Percentiles rank a stretch among this genome's conserved stretches.
These are phyloP conservation scores for Leccinellum luteum DNA, from an alignment of 768 basidiomycete species.

Conservation along the genomic window DNA sequence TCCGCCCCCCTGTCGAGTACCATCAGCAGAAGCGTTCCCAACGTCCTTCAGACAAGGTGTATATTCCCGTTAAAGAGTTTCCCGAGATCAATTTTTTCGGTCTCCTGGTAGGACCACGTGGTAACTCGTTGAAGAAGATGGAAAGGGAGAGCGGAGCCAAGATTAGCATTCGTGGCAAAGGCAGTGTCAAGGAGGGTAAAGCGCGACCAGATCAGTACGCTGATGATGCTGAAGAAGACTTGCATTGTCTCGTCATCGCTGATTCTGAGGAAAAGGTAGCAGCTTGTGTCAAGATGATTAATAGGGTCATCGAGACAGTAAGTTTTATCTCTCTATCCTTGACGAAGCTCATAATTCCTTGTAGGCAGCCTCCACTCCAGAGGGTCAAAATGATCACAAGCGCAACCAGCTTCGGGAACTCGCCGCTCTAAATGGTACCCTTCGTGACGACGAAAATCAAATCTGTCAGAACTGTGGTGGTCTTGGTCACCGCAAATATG, in stretches of 20 bases:
- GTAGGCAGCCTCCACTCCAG: conserved; percentile 97
- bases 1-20: conserved; percentile 96
- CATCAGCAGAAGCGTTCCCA: conserved; percentile 92
- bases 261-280: conserved; percentile 91
- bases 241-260: conserved; percentile 95
- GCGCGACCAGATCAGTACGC: conserved; percentile 91
- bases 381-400: conserved; percentile 99
- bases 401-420: conserved; percentile 97
- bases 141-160: conserved; percentile 97
- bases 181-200: conserved; percentile 98
- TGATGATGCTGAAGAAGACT: conserved; percentile 97
- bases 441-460: conserved; percentile 99
- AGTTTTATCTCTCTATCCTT: conserved; percentile 26
- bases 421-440: conserved; percentile 95
- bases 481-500: conserved; percentile 96
- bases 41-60: conserved; percentile 95
- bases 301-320: conserved; percentile 97
- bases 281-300: conserved; percentile 91
- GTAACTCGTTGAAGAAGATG: conserved; percentile 99
- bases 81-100: conserved; percentile 99
- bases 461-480: conserved; percentile 97
- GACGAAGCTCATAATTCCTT: not conserved
- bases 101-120: conserved; percentile 94
- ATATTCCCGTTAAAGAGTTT: conserved; percentile 99
- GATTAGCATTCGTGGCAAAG: conserved; percentile 97